Evolutionary conservation across 139 green algal genomes (phyloP).

Genomic region (Volvox africanus): DNA sequence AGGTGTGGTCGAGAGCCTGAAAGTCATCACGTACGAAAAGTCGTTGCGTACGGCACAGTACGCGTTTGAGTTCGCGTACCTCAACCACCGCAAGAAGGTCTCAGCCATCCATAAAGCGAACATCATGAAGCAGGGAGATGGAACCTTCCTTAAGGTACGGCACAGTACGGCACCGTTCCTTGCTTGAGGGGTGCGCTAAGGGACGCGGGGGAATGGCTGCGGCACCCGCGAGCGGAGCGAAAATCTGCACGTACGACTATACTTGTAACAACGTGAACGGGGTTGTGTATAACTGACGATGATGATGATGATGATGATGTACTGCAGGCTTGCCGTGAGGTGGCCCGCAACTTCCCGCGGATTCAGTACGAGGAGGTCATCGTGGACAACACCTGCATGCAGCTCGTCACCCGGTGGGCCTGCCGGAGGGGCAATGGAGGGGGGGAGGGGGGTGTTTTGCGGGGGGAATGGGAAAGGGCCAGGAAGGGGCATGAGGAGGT

Average conservation of each 20-base stretch:
- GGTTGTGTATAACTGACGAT: too few relatives aligned
- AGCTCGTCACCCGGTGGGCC: constrained; percentile 61
- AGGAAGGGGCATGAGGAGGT: too few relatives aligned
- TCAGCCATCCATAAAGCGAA: constrained; percentile 92
- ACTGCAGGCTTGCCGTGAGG: constrained; percentile 59
- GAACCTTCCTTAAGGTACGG: constrained; percentile 67
- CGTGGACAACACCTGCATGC: constrained; percentile 98
- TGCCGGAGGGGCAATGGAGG: background rate
- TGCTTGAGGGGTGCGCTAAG: too few relatives aligned
- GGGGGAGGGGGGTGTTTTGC: background rate
- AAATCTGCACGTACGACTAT: too few relatives aligned
- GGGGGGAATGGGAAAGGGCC: background rate
- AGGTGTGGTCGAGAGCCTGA: constrained; percentile 93
- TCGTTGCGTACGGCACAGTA: constrained; percentile 88
- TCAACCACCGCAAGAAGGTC: constrained; percentile 86
- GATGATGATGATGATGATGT: too few relatives aligned
- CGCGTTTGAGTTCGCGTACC: constrained; percentile 92
- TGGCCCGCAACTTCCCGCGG: constrained; percentile 62
- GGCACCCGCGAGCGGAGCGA: too few relatives aligned
- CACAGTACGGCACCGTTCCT: background rate
- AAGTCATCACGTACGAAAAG: constrained; percentile 92
- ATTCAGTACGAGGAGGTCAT: constrained; percentile 96
- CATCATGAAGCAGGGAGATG: constrained; percentile 93
- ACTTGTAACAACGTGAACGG: too few relatives aligned
- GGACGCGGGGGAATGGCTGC: too few relatives aligned